Conservation (phyloP, 257 asterid species). For the Paraleonurus japonicus region DNA sequence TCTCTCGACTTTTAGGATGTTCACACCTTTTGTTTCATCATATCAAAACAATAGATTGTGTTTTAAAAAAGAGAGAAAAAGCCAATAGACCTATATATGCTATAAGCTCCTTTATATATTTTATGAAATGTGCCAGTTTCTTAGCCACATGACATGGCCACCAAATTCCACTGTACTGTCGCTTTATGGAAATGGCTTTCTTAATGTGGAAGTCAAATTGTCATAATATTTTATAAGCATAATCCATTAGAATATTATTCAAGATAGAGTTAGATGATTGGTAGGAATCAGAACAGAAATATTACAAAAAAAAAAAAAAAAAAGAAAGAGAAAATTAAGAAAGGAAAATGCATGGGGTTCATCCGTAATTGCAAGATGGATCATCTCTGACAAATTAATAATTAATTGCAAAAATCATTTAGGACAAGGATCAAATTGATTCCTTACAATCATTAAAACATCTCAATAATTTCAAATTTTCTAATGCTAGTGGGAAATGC, state of each 20-base stretch:
- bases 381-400: background rate
- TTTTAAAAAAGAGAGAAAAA: background rate
- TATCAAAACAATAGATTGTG: slow-evolving; percentile 2
- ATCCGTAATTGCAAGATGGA: background rate
- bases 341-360: background rate
- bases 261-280: background rate
- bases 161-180: slow-evolving; percentile 23
- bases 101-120: slow-evolving; percentile 17
- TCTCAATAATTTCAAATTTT: background rate
- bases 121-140: slow-evolving; percentile 19
- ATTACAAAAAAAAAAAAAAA: background rate
- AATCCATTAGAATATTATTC: slow-evolving; percentile 4
- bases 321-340: too few species aligned
- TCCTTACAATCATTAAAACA: slow-evolving; percentile 14
- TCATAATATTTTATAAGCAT: background rate
- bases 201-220: slow-evolving; percentile 30
- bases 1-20: background rate
- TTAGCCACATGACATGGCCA: slow-evolving; percentile 26
- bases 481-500: background rate
- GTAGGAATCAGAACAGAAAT: background rate
- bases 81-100: background rate
- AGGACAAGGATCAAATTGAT: slow-evolving; percentile 9
- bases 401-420: background rate
- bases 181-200: slow-evolving; percentile 10
- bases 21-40: slow-evolving; percentile 14